Conservation (phyloP, 306 rosid species). For the Citrullus amarus region DNA sequence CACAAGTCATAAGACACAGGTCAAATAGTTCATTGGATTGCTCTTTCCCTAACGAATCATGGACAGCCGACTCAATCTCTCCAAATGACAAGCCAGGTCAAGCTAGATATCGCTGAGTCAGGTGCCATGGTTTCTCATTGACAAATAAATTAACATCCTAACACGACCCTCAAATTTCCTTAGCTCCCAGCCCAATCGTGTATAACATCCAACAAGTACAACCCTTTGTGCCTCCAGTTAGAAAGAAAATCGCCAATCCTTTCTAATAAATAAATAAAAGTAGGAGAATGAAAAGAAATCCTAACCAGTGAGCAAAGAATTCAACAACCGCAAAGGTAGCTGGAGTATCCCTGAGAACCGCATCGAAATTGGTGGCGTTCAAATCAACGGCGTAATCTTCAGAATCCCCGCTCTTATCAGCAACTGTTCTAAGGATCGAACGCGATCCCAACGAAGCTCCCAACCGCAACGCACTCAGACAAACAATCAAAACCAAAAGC, state of each 20-base stretch:
- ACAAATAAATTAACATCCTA: background rate
- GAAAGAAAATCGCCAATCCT: background rate
- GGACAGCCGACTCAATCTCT: background rate
- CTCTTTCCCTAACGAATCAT: background rate
- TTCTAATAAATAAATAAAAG: background rate
- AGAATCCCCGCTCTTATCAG: conserved; percentile 21
- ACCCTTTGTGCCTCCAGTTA: background rate
- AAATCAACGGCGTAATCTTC: conserved; percentile 67
- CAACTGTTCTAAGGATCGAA: conserved; percentile 51
- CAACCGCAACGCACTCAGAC: conserved; percentile 23
- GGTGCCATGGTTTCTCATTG: background rate
- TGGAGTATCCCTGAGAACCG: conserved; percentile 58
- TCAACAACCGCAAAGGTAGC: conserved; percentile 74
- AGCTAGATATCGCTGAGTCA: background rate
- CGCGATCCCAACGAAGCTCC: conserved; percentile 34
- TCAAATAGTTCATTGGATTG: background rate
- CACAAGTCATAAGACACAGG: background rate
- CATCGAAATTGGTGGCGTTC: conserved; percentile 64
- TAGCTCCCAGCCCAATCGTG: background rate
- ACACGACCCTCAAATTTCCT: background rate
- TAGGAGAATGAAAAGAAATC: background rate
- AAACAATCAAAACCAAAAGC: conserved; percentile 29
- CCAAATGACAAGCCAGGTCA: background rate
- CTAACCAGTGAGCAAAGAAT: conserved; percentile 82
- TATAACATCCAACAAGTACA: background rate